phyloP scores from a whole-genome alignment of 305 asterid genomes.

The Fraxinus angustifolia region DNA sequence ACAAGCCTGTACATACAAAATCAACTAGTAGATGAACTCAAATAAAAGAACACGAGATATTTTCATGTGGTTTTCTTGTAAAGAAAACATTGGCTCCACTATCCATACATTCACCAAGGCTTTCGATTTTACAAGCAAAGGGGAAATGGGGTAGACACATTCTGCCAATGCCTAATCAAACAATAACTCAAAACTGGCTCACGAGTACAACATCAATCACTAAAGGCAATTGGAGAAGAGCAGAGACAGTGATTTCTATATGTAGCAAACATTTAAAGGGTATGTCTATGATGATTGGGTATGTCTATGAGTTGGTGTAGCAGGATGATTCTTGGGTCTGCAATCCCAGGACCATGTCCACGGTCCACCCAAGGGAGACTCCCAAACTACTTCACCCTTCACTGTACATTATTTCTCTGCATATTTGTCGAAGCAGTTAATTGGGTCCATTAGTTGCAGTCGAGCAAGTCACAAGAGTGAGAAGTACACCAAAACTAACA shows the following conservation, averaged over 20 bases:
- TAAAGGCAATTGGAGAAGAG: constrained; percentile 18
- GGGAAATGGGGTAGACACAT: constrained; percentile 5
- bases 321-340: constrained; percentile 5
- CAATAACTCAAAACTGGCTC: constrained; percentile 21
- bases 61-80: constrained; percentile 4
- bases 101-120: constrained; percentile 8
- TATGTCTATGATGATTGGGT: constrained; percentile 12
- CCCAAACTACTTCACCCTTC: neutral
- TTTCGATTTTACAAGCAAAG: constrained; percentile 11
- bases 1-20: neutral
- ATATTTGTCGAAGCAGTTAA: neutral
- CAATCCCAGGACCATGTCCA: constrained; percentile 1
- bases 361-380: neutral
- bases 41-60: neutral
- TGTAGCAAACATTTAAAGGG: constrained; percentile 24
- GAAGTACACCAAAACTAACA: neutral
- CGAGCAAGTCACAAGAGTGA: neutral
- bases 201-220: constrained; percentile 17
- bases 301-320: constrained; percentile 18
- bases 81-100: constrained; percentile 4
- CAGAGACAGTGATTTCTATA: constrained; percentile 16
- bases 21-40: constrained; percentile 11
- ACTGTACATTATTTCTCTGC: neutral
- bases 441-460: neutral
- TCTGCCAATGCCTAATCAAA: constrained; percentile 16